Conservation (phyloP, 495 filamentous ascomycete species). For the Aspergillus cristatus region DNA sequence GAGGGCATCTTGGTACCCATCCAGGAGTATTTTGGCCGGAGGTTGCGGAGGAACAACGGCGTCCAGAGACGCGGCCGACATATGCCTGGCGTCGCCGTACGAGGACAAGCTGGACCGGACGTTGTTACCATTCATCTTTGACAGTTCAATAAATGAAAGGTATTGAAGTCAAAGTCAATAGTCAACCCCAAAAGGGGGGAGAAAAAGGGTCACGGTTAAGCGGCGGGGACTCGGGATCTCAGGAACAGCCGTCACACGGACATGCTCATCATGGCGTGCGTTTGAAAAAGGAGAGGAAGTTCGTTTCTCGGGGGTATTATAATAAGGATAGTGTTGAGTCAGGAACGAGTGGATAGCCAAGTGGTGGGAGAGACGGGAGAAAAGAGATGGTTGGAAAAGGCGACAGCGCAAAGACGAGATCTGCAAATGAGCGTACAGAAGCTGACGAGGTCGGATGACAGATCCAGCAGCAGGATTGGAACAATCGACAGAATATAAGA, state of each 20-base stretch:
- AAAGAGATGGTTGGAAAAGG: too few relatives aligned
- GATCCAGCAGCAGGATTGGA: too few relatives aligned
- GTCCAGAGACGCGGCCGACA: slow-evolving; percentile 28
- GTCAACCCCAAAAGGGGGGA: slow-evolving; percentile 4
- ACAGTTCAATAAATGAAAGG: slow-evolving; percentile 1
- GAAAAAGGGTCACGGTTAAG: slow-evolving; percentile 8
- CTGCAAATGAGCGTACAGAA: too few relatives aligned
- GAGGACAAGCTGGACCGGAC: slow-evolving; percentile 38
- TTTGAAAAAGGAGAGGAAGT: neutral
- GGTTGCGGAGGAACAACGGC: slow-evolving; percentile 27
- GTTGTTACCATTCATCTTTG: slow-evolving; percentile 35
- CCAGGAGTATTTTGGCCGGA: slow-evolving; percentile 32
- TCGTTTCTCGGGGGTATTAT: too few relatives aligned
- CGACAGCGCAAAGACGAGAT: too few relatives aligned
- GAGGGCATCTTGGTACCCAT: slow-evolving; percentile 36
- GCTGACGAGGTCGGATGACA: too few relatives aligned
- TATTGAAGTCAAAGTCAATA: neutral
- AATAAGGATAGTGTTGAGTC: too few relatives aligned
- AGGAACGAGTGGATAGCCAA: too few relatives aligned
- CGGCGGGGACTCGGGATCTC: slow-evolving; percentile 5
- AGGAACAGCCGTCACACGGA: slow-evolving; percentile 6
- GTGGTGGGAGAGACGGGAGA: too few relatives aligned
- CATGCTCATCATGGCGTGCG: slow-evolving; percentile 13
- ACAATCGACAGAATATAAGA: too few relatives aligned
- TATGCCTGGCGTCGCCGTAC: slow-evolving; percentile 40